Base-by-base conservation (phyloP, 1,284 basidiomycete species). In the Ustilago bromivora region DNA sequence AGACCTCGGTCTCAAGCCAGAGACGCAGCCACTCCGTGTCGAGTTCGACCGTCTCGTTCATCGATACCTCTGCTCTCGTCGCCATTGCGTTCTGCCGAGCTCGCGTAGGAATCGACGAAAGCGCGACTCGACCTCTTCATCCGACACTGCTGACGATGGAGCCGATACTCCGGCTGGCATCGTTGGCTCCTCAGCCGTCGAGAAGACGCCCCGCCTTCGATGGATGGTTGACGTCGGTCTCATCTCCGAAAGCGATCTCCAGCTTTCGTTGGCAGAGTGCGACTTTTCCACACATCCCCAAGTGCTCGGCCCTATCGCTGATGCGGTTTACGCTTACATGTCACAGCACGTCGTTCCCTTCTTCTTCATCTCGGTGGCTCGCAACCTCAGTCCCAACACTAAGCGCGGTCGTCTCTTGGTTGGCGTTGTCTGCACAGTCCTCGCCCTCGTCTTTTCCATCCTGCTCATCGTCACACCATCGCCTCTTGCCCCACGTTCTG, bases 201-300 rank as follows among this genome's bases (percentile, higher is more conserved):
- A 65, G 15, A 71, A 64, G 54, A 58, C 69, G 57, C 64, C 73
- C 6, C 75, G 79, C 11, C 68, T 82, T 12, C 60, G 59, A 32
- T 82, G 80, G 80, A 78, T 80, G 76, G 54, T 80, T 62, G 76
- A 79, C 41, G 58, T 80, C 12, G 80, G 80, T 4, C 69, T 82
- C 17, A 43, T 82, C 32, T 75, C 73, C 0, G 78, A 80, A 32
- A 56, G 52, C 31, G 55, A 64, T 15, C 17, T 82, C 19, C 54
- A 70, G 17, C 64, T 72, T 2, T 61, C 68, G 9, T 38, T 80
- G 36, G 63, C 65, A 19, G 66, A 73, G 57, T 72, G 73, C 40
- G 61, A 67, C 43, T 62, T 68, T 41, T 73, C 78, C 1, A 79
- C 76, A 4, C 76, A 82, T 28, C 80, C 80, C 3, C 71, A 77